Base-by-base conservation (phyloP, 495 filamentous ascomycete genomes). In the Antarctomyces pellizariae region DNA sequence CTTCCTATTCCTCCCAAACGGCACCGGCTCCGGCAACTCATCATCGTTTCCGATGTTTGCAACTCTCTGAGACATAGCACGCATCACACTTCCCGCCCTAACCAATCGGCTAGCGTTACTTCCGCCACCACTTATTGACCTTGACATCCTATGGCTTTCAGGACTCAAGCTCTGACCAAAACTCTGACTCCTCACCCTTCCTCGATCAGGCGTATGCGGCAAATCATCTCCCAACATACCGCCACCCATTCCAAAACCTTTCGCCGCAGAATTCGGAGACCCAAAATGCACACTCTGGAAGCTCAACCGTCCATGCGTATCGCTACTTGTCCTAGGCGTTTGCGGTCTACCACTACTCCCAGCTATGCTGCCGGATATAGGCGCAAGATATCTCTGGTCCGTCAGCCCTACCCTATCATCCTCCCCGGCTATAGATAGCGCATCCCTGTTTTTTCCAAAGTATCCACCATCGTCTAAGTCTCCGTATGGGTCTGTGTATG, bases 61-160 rank as follows among this genome's bases (percentile, higher is more conserved):
- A 31, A 99, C 80, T 47, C 86, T 80, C 50, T 92, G 80, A 11
- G 89, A 93, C 68, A 95, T 89, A 37, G 82, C 82, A 37, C 82
- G 75, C 48, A 99, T 71, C 41, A 95, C 86, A 3, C 83, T 89
- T 17, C 82, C 75, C 29, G 86, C 77, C 37, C 78, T 57, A 12
- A 62, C 60, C 29, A 90, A 46, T 18, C 79, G 69, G 22, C 71
- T 64, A 26, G 57, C 58, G 7, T 67, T 62, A 5, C 64, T 51
- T 14, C 55, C 43, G 15, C 54, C 49, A 23, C 60, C 50, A 24
- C 34, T 31, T 31, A 41, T 44, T n/a, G 67, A 68, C 3, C 67
- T 57, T 3, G 83, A 92, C 31, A 56, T 40, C 16, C 47, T 46
- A 19, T 44, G 39, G 15, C 55, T 53, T 18, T 35, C 46, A 8